Base-by-base conservation (phyloP, 2,329 filamentous ascomycete genomes). In the Canariomyces notabilis region DNA sequence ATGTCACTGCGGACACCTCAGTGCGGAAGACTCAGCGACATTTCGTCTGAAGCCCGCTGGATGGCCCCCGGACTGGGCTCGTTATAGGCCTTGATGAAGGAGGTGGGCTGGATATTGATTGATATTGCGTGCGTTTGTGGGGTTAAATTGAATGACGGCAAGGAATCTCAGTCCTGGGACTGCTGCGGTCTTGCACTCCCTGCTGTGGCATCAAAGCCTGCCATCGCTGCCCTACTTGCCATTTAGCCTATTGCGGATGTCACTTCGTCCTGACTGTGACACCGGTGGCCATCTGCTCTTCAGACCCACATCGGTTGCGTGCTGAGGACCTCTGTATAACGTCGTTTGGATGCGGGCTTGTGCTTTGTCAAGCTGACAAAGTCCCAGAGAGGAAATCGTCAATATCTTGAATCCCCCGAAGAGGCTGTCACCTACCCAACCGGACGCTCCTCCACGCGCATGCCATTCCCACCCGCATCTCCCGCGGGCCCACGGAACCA, bases 351-450 rank as follows among this genome's bases (percentile, higher is more conserved):
- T 37, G 23, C 36, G 37, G 26, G 8, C 32, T 51, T 31, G 8
- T 55, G 56, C 54, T 59, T 59, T 57, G 58, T 59, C 54, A 61
- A 57, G 57, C 56, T 61, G 52, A 61, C 57, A 44, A 55, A 58
- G 48, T 49, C 50, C 55, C 47, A 50, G 38, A 44, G 37, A 21
- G 54, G 53, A 54, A 53, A 41, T 48, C 48, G 37, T 44, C 44
- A 44, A 52, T 49, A 48, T 49, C 46, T 37, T 23, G 23, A 32
- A 37, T 19, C 38, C 35, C 52, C 57, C 56, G 49, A 55, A 52
- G 41, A 37, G 51, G 54, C 43, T 46, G 43, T 52, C 40, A 38
- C 47, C 12, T 43, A 29, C 26, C 26, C 26, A 9, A 11, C 29
- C 23, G 40, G 14, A 23, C 18, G 4, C 26, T 7, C 15, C 21